Evolutionary conservation across 352 stramenopile species (phyloP).

Genomic region (Discostella stelligera): DNA sequence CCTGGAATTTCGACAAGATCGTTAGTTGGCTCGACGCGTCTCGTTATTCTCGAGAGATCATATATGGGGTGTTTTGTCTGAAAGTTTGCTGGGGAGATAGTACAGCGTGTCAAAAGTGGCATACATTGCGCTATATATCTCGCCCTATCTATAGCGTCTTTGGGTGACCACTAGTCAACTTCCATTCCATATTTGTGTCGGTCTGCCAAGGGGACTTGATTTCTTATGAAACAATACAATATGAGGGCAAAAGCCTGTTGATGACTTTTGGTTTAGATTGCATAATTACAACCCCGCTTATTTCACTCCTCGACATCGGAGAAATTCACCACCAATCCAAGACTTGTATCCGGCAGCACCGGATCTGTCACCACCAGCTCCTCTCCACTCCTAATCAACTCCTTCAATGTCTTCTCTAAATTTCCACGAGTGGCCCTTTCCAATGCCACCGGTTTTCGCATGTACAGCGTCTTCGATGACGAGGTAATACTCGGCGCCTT

Average conservation of each 20-base stretch:
- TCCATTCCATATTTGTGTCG: too few relatives aligned
- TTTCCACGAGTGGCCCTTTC: slow-evolving; percentile 90
- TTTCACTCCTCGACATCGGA: slow-evolving; percentile 3
- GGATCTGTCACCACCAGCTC: slow-evolving; percentile 93
- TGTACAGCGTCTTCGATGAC: slow-evolving; percentile 81
- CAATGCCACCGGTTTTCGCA: slow-evolving; percentile 84
- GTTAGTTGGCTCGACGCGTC: too few relatives aligned
- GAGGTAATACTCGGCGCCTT: slow-evolving; percentile 79
- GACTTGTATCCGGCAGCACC: slow-evolving; percentile 82
- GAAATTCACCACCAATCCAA: slow-evolving; percentile 68
- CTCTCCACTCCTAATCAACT: slow-evolving; percentile 88
- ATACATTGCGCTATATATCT: too few relatives aligned
- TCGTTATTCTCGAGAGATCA: too few relatives aligned
- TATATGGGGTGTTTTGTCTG: too few relatives aligned
- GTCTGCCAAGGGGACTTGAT: too few relatives aligned
- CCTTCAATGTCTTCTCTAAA: slow-evolving; percentile 87
- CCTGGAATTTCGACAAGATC: too few relatives aligned
- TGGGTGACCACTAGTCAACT: too few relatives aligned
- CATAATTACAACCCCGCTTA: neutral
- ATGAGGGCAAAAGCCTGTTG: neutral
- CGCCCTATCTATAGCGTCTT: too few relatives aligned
- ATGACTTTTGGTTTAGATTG: neutral
- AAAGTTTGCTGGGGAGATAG: too few relatives aligned
- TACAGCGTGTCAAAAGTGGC: too few relatives aligned
- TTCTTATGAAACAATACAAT: neutral